These are phyloP conservation scores for Solanum dulcamara DNA, from an alignment of 257 asterid genomes.

Conservation along the genomic window DNA sequence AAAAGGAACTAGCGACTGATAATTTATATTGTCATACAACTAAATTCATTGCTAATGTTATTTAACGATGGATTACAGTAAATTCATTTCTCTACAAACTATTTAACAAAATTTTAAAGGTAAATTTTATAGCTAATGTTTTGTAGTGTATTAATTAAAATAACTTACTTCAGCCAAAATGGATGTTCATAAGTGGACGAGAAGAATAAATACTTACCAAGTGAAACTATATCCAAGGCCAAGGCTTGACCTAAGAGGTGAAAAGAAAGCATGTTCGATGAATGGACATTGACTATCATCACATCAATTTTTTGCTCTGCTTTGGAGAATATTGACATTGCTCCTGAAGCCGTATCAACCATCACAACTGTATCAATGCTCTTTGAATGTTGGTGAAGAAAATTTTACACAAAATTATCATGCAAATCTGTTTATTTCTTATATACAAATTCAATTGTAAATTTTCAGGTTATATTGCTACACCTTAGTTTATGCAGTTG, in stretches of 20 bases:
- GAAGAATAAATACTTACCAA: background rate
- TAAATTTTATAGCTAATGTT: too few relatives aligned
- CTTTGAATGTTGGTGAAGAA: background rate
- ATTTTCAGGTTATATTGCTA: background rate
- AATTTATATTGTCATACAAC: too few relatives aligned
- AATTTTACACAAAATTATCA: too few relatives aligned
- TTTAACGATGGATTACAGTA: background rate
- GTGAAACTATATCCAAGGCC: background rate
- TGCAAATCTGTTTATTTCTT: too few relatives aligned
- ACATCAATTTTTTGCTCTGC: background rate
- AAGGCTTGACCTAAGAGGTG: background rate
- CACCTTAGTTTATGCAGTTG: background rate
- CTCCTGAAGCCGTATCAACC: background rate
- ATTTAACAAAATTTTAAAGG: background rate
- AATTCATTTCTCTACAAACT: too few relatives aligned
- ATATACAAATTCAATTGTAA: too few relatives aligned
- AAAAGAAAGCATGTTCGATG: background rate
- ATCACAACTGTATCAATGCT: background rate
- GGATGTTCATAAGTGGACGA: too few relatives aligned
- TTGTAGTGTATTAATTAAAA: too few relatives aligned
- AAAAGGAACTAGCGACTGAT: too few relatives aligned
- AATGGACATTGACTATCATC: background rate
- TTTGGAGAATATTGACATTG: background rate
- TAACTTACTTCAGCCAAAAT: too few relatives aligned
- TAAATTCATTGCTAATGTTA: too few relatives aligned